Evolutionary conservation across 2,329 filamentous ascomycete genomes (phyloP), one percentile per base, ranked within the genome.

Genomic region (Escovopsis sp.): DNA sequence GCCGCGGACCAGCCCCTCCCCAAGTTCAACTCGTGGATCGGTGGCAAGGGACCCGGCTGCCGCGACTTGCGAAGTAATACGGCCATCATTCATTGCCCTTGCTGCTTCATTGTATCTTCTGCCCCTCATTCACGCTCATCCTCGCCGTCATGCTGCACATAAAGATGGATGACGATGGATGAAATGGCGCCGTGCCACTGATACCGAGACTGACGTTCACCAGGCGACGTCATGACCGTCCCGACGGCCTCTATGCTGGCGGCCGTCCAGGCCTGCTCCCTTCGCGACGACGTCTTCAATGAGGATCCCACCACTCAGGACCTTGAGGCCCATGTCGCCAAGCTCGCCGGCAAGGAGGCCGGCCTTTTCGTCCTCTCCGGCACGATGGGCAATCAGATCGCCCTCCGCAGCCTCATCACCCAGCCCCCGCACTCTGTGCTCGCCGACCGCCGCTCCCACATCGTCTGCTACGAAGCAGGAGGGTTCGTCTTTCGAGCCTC

Each of bases 371-470:
- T 94, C 37, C 66, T 92, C 39, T 90, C 83, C 0, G 88, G 88
- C 4, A 94, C 87, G 4, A 94, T 94, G 86, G 86, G 85, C 28
- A 94, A 94, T 58, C 86, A 94, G 54, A 65, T 94, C 14, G 78
- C 80, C 0, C 67, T 94, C 29, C 75, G 87, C 27, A 70, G 81
- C 2, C 79, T 90, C 39, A 67, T 94, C 12, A 70, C 65, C 1
- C 79, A 83, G 40, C 86, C 87, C 12, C 88, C 88, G 0, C 76
- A 93, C 53, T 71, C 72, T 7, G 72, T 94, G 5, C 61, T 94
- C 8, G 84, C 80, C 46, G 87, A 94, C 52, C 65, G 76, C 43
- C 71, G 84, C 25, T 72, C 76, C 4, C 88, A 94, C 52, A 81
- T 94, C 39, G 63, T 83, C 38, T 65, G 75, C 28, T 76, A 68